A percentile compares a stretch with the other conserved stretches of the same genome.
Conservation (phyloP, 805 yeast species). For the Suhomyces prunicola region DNA sequence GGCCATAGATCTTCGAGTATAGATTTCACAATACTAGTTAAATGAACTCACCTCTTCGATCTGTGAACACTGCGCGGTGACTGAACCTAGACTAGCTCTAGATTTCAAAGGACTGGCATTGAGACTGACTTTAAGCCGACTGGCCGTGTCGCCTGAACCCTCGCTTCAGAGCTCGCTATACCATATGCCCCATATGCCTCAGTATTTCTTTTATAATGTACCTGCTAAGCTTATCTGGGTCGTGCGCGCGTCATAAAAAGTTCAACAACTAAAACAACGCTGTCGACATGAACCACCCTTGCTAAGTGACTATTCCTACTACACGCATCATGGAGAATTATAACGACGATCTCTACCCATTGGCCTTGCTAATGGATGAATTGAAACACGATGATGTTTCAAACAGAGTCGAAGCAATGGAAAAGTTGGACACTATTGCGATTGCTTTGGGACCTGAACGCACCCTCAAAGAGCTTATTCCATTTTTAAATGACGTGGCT, state of each 20-base stretch:
- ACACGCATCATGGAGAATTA: slow-evolving; percentile 29
- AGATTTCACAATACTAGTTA: too few relatives aligned
- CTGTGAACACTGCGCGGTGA: background rate
- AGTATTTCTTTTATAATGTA: too few relatives aligned
- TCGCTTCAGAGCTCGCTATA: too few relatives aligned
- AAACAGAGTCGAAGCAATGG: slow-evolving; percentile 92
- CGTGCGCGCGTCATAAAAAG: background rate
- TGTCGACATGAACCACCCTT: background rate
- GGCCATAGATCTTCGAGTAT: background rate
- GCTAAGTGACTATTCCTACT: background rate
- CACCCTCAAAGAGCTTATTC: slow-evolving; percentile 82
- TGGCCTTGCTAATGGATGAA: slow-evolving; percentile 96
- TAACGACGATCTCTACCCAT: slow-evolving; percentile 76
- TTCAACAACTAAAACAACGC: slow-evolving; percentile 1
- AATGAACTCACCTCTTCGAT: background rate
- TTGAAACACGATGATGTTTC: slow-evolving; percentile 94
- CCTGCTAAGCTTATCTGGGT: background rate
- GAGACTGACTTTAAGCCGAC: too few relatives aligned
- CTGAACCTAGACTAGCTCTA: background rate
- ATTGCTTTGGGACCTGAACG: slow-evolving; percentile 93
- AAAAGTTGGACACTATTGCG: slow-evolving; percentile 89
- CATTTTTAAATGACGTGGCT: slow-evolving; percentile 83
- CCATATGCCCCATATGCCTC: too few relatives aligned
- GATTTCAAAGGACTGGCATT: too few relatives aligned
- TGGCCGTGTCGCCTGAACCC: too few relatives aligned